These are phyloP conservation scores for Penicillium chermesinum DNA, from an alignment of 495 filamentous ascomycete species.

Conservation along the genomic window DNA sequence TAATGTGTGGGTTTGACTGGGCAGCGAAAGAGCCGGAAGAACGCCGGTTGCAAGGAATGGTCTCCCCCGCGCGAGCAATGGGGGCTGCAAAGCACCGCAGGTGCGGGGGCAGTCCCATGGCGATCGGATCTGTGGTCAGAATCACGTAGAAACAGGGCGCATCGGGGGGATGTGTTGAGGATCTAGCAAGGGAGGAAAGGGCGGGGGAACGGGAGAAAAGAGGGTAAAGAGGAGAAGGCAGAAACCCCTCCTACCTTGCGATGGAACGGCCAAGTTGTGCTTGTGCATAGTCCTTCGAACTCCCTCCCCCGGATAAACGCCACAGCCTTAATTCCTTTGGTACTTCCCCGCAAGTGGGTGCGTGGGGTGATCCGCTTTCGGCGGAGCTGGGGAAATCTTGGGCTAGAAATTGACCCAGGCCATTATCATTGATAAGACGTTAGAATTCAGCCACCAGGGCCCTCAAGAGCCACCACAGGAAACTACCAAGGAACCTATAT, in stretches of 20 bases:
- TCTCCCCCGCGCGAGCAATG: constrained; percentile 24
- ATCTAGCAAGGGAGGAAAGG: not conserved
- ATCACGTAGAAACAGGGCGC: constrained; percentile 4
- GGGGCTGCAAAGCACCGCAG: constrained; percentile 28
- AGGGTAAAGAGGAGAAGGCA: constrained; percentile 2
- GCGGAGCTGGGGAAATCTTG: too few relatives aligned
- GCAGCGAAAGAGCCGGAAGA: not conserved
- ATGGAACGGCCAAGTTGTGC: constrained; percentile 10
- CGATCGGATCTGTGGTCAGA: constrained; percentile 18
- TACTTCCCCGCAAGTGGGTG: not conserved
- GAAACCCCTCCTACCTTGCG: constrained; percentile 4
- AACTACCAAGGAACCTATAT: too few relatives aligned
- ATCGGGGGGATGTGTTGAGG: constrained; percentile 1
- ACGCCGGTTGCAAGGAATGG: constrained; percentile 4
- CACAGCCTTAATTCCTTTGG: not conserved
- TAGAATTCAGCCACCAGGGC: too few relatives aligned
- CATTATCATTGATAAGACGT: too few relatives aligned
- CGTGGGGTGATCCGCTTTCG: not conserved
- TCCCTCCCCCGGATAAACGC: not conserved
- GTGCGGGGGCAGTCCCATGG: constrained; percentile 31
- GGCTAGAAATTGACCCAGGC: too few relatives aligned
- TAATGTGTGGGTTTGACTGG: not conserved
- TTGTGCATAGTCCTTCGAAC: not conserved
- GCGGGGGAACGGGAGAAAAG: not conserved
- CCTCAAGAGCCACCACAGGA: too few relatives aligned